Base-by-base conservation (phyloP, 768 basidiomycete species). In the Boletus huronensis region DNA sequence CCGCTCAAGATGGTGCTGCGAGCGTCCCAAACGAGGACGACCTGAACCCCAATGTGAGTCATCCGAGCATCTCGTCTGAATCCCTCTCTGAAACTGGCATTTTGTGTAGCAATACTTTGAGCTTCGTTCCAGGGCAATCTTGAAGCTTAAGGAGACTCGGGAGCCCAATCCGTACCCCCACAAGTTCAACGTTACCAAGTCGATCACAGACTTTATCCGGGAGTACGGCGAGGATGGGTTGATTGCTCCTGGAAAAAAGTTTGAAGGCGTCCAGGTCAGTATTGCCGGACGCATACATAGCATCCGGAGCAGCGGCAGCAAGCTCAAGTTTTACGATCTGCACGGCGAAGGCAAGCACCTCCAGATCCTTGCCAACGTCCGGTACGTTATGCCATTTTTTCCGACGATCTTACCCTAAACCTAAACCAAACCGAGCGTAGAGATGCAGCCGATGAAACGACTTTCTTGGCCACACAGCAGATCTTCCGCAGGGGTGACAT, bases 91-190 rank as follows among this genome's bases (percentile, higher is more conserved):
- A 54, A 29, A 16, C 26, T 19, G 3, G 16, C 8, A 10, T 29
- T 26, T 36, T 19, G 23, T 29, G 16, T 61, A 99, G 95, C 93
- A 96, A 93, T 99, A 98, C 79, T 96, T 88, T 68, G 94, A 98
- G 67, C 75, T 93, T 61, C 88, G 97, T 61, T 92, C 89, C 28
- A 84, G 93, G 45, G 85, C 90, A 63, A 93, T 99, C 64, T 82
- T 85, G 58, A 83, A 85, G 61, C 82, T 99, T 58, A 88, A 91
- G 72, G 79, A 86, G 67, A 88, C 90, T 28, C 88, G 88, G 70
- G 72, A 81, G 7, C 96, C 95, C 2, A 90, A 95, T 70, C 97
- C 97, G 2, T 99, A 98, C 77, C 97, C 97, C 7, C 97, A 99
- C 86, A 99, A 99, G 83, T 99, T 99, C 76, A 72, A 96, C 61